Base-by-base conservation (phyloP, 2,329 filamentous ascomycete genomes). In the Phaeophleospora eucalypticola region DNA sequence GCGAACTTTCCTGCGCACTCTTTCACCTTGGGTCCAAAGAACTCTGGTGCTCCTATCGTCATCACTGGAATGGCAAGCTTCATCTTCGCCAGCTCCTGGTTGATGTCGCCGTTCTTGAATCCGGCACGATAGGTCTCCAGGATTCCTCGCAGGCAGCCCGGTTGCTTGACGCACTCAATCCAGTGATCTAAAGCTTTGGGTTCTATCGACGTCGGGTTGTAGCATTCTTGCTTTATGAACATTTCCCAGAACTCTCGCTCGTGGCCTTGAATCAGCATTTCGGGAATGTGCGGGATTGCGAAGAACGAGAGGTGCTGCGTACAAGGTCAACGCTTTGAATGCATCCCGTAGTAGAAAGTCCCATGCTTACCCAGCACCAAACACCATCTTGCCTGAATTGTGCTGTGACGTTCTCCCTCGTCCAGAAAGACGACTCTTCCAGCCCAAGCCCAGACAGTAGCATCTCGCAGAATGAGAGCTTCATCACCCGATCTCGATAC, bases 151-250 rank as follows among this genome's bases (percentile, higher is more conserved):
- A 65, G 48, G 40, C 60, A 58, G 6, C 63, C 63, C 1, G 62
- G 63, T 24, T 62, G 59, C 51, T 60, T 62, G 27, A 59, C 61
- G 40, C 58, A 62, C 45, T 59, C 61, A 32, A 63, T 56, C 63
- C 63, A 62, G 49, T 67, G 61, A 43, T 65, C 54, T 27, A 65
- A 41, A 3, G 59, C 65, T 38, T 56, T 57, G 1, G 59, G 62
- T 41, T 66, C 64, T 24, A 70, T 63, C 3, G 59, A 52, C 37
- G 61, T 62, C 4, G 66, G 66, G 43, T 69, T 67, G 47, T 68
- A 68, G 51, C 66, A 69, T 53, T 70, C 66, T 33, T 65, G 63
- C 46, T 66, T 67, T 57, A 69, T 68, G 51, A 69, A 69, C 55
- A 63, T 63, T 44, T 65, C 64, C 66, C 66, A 69, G 33, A 69